These are phyloP conservation scores for Colletotrichum sp. DNA, from an alignment of 2,329 filamentous ascomycete genomes.

Conservation along the genomic window DNA sequence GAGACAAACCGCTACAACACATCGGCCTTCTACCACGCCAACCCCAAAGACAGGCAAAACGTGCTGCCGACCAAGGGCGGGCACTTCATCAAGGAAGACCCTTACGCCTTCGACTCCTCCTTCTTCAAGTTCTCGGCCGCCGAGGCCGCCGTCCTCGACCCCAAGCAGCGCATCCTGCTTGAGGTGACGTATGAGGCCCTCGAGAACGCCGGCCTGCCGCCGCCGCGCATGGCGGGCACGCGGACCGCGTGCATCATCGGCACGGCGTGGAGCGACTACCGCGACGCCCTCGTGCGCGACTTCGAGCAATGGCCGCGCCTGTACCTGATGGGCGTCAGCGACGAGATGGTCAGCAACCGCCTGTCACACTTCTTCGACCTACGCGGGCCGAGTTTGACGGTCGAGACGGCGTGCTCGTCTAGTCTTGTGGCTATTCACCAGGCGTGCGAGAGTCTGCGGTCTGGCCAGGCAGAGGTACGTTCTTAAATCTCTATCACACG, in stretches of 20 bases:
- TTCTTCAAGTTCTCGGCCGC: constrained; percentile 44
- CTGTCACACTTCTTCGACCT: constrained; percentile 52
- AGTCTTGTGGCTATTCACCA: constrained; percentile 50
- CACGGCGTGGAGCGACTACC: constrained; percentile 1
- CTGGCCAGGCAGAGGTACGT: constrained; percentile 26
- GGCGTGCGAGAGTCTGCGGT: constrained; percentile 31
- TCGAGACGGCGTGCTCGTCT: constrained; percentile 56
- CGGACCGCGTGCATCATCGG: constrained; percentile 13
- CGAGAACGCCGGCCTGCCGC: constrained; percentile 22
- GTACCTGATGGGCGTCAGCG: constrained; percentile 41
- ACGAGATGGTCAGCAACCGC: constrained; percentile 41
- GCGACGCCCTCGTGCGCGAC: constrained; percentile 32
- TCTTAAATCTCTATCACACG: constrained; percentile 17
- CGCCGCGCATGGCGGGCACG: neutral
- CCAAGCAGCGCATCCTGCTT: constrained; percentile 24
- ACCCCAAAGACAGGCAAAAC: neutral
- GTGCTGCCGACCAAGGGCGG: constrained; percentile 19
- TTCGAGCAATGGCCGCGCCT: constrained; percentile 35
- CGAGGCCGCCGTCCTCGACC: constrained; percentile 39
- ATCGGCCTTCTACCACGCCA: neutral
- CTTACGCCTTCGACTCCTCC: constrained; percentile 34
- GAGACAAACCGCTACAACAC: neutral
- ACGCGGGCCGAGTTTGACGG: constrained; percentile 47
- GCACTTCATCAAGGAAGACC: constrained; percentile 28
- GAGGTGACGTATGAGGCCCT: constrained; percentile 24